Conservation (phyloP, 2,329 filamentous ascomycete genomes). For the Aspergillus sp. region DNA sequence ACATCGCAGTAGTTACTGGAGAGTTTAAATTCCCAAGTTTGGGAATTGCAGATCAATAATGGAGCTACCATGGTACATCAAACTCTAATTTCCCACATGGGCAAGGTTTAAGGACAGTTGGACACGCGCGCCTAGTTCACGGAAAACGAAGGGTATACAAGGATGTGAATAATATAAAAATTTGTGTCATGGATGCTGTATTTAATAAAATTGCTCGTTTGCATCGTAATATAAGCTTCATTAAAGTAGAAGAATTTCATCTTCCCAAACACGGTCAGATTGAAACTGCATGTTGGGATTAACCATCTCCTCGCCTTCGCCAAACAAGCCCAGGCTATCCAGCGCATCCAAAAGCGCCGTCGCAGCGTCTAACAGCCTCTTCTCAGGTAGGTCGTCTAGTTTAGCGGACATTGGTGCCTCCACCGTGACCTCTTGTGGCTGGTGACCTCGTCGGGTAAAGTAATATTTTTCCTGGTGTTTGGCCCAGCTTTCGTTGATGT, state of each 20-base stretch:
- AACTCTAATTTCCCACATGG: no score
- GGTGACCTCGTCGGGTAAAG: conserved; percentile 44
- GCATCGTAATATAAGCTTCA: not conserved
- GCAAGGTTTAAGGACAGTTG: no score
- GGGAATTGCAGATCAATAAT: no score
- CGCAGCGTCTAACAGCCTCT: conserved; percentile 24
- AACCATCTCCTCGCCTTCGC: not conserved
- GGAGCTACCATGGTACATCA: no score
- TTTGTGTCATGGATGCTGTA: not conserved
- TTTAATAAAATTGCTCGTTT: not conserved
- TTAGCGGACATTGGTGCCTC: conserved; percentile 26
- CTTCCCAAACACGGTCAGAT: not conserved
- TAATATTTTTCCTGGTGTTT: conserved; percentile 46
- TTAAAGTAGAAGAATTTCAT: conserved; percentile 1
- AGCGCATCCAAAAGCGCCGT: conserved; percentile 11
- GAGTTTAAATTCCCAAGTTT: no score
- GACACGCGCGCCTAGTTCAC: no score
- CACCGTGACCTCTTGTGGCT: conserved; percentile 46
- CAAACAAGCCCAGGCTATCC: conserved; percentile 15
- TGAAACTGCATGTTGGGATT: not conserved
- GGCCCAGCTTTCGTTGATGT: conserved; percentile 50
- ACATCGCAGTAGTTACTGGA: no score
- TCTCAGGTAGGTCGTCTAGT: conserved; percentile 21
- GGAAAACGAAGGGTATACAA: no score
- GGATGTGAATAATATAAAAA: no score